Evolutionary conservation across 164 flowering plant genomes (phyloP).

Genomic region (Aristolochia fimbriata): DNA sequence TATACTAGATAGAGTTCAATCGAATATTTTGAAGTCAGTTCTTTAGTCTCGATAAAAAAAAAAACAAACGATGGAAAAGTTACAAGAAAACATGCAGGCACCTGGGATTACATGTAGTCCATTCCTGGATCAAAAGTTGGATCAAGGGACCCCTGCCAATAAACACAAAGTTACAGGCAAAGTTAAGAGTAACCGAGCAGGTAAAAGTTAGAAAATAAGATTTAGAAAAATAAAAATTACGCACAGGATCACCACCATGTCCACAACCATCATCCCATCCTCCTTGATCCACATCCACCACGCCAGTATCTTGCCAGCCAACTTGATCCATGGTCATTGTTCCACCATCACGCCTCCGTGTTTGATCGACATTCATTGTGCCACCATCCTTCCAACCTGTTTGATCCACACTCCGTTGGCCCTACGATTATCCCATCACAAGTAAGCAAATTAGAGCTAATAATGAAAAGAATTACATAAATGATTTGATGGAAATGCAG

Average conservation of each 20-base stretch:
- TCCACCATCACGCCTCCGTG: too few species aligned
- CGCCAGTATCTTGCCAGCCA: too few species aligned
- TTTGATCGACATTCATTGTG: neutral
- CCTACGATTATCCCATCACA: neutral
- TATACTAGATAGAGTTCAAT: too few species aligned
- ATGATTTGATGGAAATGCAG: neutral
- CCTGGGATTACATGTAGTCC: conserved; percentile 1
- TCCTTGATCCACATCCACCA: neutral
- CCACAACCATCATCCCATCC: neutral
- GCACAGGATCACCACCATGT: neutral
- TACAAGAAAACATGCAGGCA: neutral
- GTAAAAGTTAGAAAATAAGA: neutral
- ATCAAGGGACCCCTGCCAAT: neutral
- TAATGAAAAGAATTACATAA: neutral
- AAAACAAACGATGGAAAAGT: too few species aligned
- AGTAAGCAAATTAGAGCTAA: neutral
- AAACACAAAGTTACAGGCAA: neutral
- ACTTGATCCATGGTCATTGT: too few species aligned
- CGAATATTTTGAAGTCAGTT: too few species aligned
- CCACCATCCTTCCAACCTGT: neutral
- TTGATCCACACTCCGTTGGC: neutral
- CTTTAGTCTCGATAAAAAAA: too few species aligned
- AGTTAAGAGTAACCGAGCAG: neutral
- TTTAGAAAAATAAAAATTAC: neutral
- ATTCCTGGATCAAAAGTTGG: conserved; percentile 2